Percentiles rank a stretch among this genome's conserved stretches.
Conservation (phyloP, 495 filamentous ascomycete species). For the Penicillium angulare region DNA sequence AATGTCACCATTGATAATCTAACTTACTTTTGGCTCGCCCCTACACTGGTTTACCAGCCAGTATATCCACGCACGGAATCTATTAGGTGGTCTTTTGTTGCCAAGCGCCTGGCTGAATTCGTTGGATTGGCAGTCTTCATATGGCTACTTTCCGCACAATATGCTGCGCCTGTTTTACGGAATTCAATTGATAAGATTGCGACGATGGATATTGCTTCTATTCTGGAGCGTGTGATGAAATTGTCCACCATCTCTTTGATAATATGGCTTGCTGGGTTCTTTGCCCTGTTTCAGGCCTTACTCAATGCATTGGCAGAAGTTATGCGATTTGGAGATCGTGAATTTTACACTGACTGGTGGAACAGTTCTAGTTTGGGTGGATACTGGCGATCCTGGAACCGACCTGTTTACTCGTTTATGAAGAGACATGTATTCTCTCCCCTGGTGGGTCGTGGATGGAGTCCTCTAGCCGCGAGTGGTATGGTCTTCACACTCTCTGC, state of each 20-base stretch:
- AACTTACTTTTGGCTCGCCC: constrained; percentile 94
- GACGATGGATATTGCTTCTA: constrained; percentile 73
- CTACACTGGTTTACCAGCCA: constrained; percentile 94
- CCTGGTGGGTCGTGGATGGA: constrained; percentile 78
- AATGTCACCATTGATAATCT: constrained; percentile 89
- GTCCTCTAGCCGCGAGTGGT: constrained; percentile 60
- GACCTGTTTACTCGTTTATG: constrained; percentile 95
- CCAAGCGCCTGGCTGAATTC: constrained; percentile 76
- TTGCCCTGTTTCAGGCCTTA: constrained; percentile 86
- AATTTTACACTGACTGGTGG: constrained; percentile 98
- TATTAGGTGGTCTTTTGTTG: constrained; percentile 83
- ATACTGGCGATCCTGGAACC: constrained; percentile 98
- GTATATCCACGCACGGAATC: constrained; percentile 80
- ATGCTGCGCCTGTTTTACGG: constrained; percentile 81
- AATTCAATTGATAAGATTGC: constrained; percentile 88
- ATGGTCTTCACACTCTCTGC: constrained; percentile 85
- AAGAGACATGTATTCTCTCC: constrained; percentile 87
- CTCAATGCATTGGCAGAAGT: constrained; percentile 91
- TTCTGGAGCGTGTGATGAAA: constrained; percentile 89
- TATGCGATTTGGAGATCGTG: constrained; percentile 83
- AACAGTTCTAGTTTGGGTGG: constrained; percentile 79
- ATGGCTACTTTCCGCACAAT: constrained; percentile 90
- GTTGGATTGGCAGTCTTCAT: constrained; percentile 76
- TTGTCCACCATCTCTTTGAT: constrained; percentile 89
- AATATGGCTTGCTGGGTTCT: constrained; percentile 97